These are phyloP conservation scores for Paraglomus occultum DNA, from an alignment of 192 early-diverging fungal species.

Conservation along the genomic window DNA sequence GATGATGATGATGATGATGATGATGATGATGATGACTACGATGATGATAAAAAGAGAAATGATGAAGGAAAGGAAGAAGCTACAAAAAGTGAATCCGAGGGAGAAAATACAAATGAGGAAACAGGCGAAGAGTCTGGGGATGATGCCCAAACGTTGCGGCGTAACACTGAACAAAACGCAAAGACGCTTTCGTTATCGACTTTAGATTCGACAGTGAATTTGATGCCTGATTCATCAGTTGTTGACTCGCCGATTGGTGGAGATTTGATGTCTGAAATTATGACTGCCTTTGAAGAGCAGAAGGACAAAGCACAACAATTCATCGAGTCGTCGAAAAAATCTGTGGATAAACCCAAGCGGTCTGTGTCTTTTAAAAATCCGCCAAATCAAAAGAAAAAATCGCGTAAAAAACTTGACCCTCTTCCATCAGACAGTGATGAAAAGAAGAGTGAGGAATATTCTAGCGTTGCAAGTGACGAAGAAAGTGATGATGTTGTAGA, in stretches of 20 bases:
- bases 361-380: slow-evolving; percentile 24
- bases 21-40: too few species aligned
- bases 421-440: too few species aligned
- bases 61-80: slow-evolving; percentile 6
- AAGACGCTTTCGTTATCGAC: not conserved
- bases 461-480: too few species aligned
- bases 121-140: not conserved
- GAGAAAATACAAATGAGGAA: not conserved
- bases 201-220: too few species aligned
- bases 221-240: too few species aligned
- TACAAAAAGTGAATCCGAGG: not conserved
- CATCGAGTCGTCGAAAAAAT: not conserved
- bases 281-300: slow-evolving; percentile 15
- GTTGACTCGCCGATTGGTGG: not conserved
- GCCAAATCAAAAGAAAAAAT: not conserved
- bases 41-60: not conserved
- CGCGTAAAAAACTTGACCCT: too few species aligned
- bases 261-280: slow-evolving; percentile 25
- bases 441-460: too few species aligned
- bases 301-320: not conserved
- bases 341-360: slow-evolving; percentile 20
- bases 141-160: slow-evolving; percentile 5
- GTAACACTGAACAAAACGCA: slow-evolving; percentile 24
- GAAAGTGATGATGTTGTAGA: too few species aligned
- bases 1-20: too few species aligned